phyloP scores from a whole-genome alignment of 495 filamentous ascomycete genomes.

The Pyronema domesticum region DNA sequence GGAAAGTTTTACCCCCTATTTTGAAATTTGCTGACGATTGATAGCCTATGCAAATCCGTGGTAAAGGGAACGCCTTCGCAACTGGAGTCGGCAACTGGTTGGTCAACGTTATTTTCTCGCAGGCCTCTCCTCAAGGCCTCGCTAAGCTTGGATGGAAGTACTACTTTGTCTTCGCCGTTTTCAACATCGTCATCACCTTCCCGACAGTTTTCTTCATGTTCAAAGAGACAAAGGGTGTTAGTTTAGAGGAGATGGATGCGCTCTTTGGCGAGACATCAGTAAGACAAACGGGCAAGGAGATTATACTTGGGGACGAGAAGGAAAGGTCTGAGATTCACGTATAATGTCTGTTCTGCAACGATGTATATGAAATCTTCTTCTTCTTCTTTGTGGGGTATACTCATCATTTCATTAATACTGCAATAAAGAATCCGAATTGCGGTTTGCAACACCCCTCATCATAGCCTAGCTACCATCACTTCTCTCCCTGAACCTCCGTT shows the following conservation, averaged over 20 bases:
- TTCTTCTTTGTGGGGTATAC: too few relatives aligned
- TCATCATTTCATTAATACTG: too few relatives aligned
- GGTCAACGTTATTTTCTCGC: conserved; percentile 18
- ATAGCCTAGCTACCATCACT: too few relatives aligned
- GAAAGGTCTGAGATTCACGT: too few relatives aligned
- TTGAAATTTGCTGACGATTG: neutral
- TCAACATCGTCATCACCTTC: conserved; percentile 13
- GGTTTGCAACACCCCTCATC: too few relatives aligned
- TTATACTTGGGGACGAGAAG: too few relatives aligned
- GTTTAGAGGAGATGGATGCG: conserved; percentile 14
- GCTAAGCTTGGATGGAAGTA: conserved; percentile 17
- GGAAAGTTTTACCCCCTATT: neutral
- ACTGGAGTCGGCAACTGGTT: conserved; percentile 19
- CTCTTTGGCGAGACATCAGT: conserved; percentile 11
- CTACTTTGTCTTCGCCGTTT: conserved; percentile 20
- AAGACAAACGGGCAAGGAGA: too few relatives aligned
- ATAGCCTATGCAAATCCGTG: conserved; percentile 18
- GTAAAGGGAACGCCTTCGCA: conserved; percentile 18
- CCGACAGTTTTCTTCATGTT: conserved; percentile 17
- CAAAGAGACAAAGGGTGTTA: conserved; percentile 18
- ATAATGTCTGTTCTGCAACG: too few relatives aligned
- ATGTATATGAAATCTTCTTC: too few relatives aligned
- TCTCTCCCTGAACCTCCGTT: too few relatives aligned
- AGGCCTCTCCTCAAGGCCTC: conserved; percentile 14
- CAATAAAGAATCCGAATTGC: too few relatives aligned